phyloP scores from a whole-genome alignment of 1,284 basidiomycete genomes.

The Ganoderma sinense region DNA sequence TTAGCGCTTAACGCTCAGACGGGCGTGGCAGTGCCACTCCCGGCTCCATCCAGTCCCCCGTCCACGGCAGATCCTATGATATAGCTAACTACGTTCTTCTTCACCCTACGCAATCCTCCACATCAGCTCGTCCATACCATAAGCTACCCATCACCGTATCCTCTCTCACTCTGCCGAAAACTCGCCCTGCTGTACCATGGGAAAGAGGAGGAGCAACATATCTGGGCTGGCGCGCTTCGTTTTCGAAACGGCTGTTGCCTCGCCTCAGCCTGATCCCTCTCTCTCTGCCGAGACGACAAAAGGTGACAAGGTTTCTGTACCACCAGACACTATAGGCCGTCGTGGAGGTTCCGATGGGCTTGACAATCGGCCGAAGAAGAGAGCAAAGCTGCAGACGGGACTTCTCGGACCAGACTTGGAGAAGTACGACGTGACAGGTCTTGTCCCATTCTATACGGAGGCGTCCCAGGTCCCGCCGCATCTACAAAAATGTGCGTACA shows the following conservation, averaged over 20 bases:
- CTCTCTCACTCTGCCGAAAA: background rate
- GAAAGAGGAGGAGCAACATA: conserved; percentile 50
- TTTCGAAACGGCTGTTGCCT: conserved; percentile 35
- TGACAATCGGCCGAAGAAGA: conserved; percentile 39
- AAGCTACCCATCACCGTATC: background rate
- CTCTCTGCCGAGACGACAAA: background rate
- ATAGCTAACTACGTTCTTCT: too few relatives aligned
- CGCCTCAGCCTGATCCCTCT: background rate
- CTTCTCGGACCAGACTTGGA: conserved; percentile 42
- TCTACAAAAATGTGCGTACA: conserved; percentile 80
- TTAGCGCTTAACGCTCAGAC: too few relatives aligned
- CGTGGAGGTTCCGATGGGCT: background rate
- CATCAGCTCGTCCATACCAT: background rate
- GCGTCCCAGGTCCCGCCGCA: conserved; percentile 75
- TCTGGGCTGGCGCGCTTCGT: conserved; percentile 60
- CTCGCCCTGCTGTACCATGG: conserved; percentile 32
- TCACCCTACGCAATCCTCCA: too few relatives aligned
- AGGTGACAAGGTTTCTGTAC: background rate
- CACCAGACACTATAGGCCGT: background rate
- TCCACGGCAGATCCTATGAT: too few relatives aligned
- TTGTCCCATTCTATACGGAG: conserved; percentile 75
- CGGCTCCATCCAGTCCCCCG: too few relatives aligned
- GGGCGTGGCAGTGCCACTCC: too few relatives aligned
- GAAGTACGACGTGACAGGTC: conserved; percentile 71
- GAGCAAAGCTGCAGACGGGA: conserved; percentile 39